These are phyloP conservation scores for Croton setiger DNA, from an alignment of 441 rosid genomes.

Conservation along the genomic window DNA sequence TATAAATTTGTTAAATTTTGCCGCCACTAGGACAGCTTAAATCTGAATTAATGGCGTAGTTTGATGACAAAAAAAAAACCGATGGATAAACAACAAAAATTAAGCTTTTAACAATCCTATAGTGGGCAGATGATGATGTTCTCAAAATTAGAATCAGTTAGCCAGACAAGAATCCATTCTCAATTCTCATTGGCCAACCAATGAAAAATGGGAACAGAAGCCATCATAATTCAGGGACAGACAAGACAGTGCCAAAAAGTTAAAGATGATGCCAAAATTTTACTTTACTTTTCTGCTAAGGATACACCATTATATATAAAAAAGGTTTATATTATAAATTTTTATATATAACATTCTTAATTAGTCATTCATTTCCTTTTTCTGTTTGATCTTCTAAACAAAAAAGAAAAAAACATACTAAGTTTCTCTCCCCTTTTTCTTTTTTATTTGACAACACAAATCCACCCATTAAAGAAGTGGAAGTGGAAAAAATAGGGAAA, in stretches of 20 bases:
- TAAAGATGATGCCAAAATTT: slow-evolving; percentile 32
- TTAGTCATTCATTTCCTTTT: slow-evolving; percentile 5
- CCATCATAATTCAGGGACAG: slow-evolving; percentile 18
- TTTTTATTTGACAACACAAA: slow-evolving; percentile 32
- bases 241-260: slow-evolving; percentile 28
- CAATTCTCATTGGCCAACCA: slow-evolving; percentile 23
- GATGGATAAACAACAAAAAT: too few relatives aligned
- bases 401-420: slow-evolving; percentile 2
- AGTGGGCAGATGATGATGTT: too few relatives aligned
- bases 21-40: too few relatives aligned
- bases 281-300: slow-evolving; percentile 3
- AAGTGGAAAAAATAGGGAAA: slow-evolving; percentile 31
- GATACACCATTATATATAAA: neutral
- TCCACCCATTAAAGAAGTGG: slow-evolving; percentile 22
- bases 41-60: too few relatives aligned
- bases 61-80: too few relatives aligned
- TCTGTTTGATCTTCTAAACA: slow-evolving; percentile 13
- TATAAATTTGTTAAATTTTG: too few relatives aligned
- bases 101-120: too few relatives aligned
- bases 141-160: too few relatives aligned
- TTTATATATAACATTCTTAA: slow-evolving; percentile 4
- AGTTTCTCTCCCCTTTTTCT: slow-evolving; percentile 20
- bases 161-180: neutral
- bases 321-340: neutral
- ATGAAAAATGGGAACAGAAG: neutral